Percentiles rank a stretch among this genome's conserved stretches.
phyloP scores from a whole-genome alignment of 805 yeast genomes.

The Lipomyces sp. region DNA sequence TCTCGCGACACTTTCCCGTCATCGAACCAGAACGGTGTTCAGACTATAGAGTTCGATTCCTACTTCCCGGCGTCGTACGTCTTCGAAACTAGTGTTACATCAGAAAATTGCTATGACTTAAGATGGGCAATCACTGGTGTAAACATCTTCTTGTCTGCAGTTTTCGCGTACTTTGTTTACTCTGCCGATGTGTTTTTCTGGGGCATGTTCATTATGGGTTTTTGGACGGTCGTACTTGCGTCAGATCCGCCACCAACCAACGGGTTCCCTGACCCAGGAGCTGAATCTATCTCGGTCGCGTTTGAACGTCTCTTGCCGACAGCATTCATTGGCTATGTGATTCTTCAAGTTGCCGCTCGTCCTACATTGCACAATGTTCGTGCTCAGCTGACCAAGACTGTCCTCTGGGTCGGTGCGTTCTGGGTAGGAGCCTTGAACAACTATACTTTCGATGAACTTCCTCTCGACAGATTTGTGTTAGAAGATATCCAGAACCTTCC shows the following conservation, averaged over 20 bases:
- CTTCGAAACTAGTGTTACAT: conserved; percentile 53
- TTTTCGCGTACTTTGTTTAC: conserved; percentile 52
- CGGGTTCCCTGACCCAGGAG: conserved; percentile 56
- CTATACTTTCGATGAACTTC: conserved; percentile 83
- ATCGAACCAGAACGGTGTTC: conserved; percentile 59
- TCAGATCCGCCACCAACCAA: conserved; percentile 81
- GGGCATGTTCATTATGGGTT: conserved; percentile 66
- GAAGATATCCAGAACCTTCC: conserved; percentile 74
- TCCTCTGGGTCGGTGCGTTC: conserved; percentile 77
- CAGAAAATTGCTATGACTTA: conserved; percentile 70
- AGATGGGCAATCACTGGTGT: conserved; percentile 59
- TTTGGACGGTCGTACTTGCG: conserved; percentile 79
- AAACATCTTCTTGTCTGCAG: conserved; percentile 64
- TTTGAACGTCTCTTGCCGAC: conserved; percentile 77
- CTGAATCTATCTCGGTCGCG: conserved; percentile 69
- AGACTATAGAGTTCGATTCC: conserved; percentile 62
- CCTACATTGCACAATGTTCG: conserved; percentile 39
- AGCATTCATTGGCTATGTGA: conserved; percentile 67
- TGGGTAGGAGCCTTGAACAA: conserved; percentile 88
- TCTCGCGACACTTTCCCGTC: conserved; percentile 54
- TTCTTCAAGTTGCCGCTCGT: conserved; percentile 58
- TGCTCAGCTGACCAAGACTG: conserved; percentile 47
- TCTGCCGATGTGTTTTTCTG: conserved; percentile 64
- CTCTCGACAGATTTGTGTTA: conserved; percentile 80
- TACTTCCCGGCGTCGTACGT: conserved; percentile 76